Evolutionary conservation across 768 basidiomycete genomes (phyloP).

Genomic region (Crucibulum laeve): DNA sequence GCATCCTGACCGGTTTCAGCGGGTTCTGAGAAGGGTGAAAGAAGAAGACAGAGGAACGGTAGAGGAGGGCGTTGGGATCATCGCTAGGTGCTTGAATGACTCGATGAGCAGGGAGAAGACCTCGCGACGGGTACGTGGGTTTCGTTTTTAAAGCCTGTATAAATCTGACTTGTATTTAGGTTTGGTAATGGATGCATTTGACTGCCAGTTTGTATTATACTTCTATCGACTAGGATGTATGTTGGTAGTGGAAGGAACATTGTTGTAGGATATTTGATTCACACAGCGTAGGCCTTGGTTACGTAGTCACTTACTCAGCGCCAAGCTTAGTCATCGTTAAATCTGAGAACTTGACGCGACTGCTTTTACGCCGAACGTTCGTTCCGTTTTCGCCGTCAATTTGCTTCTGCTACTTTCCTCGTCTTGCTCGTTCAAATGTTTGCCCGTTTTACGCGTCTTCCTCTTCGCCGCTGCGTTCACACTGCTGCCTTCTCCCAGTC

Average conservation of each 20-base stretch:
- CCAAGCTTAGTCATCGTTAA: too few relatives aligned
- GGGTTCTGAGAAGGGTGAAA: slow-evolving; percentile 47
- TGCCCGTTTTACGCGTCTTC: slow-evolving; percentile 46
- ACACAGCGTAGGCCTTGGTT: too few relatives aligned
- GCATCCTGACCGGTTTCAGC: slow-evolving; percentile 77
- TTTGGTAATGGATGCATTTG: too few relatives aligned
- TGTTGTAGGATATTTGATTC: too few relatives aligned
- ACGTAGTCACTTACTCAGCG: too few relatives aligned
- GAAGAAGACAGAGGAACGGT: slow-evolving; percentile 49
- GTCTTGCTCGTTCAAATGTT: slow-evolving; percentile 37
- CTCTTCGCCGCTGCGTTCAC: slow-evolving; percentile 50
- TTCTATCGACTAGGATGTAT: too few relatives aligned
- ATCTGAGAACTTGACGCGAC: too few relatives aligned
- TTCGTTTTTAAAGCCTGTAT: background rate
- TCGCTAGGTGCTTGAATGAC: slow-evolving; percentile 67
- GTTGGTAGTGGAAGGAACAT: too few relatives aligned
- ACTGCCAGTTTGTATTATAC: too few relatives aligned
- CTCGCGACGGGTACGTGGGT: slow-evolving; percentile 6
- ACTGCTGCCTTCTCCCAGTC: slow-evolving; percentile 24
- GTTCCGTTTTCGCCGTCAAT: slow-evolving; percentile 11
- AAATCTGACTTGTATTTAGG: too few relatives aligned
- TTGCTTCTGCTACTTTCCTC: slow-evolving; percentile 5
- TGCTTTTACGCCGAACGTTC: slow-evolving; percentile 2
- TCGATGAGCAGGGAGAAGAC: slow-evolving; percentile 41
- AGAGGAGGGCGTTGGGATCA: slow-evolving; percentile 59